Evolutionary conservation across 805 yeast species (phyloP).

Genomic region (Pichia pseudocactophila): DNA sequence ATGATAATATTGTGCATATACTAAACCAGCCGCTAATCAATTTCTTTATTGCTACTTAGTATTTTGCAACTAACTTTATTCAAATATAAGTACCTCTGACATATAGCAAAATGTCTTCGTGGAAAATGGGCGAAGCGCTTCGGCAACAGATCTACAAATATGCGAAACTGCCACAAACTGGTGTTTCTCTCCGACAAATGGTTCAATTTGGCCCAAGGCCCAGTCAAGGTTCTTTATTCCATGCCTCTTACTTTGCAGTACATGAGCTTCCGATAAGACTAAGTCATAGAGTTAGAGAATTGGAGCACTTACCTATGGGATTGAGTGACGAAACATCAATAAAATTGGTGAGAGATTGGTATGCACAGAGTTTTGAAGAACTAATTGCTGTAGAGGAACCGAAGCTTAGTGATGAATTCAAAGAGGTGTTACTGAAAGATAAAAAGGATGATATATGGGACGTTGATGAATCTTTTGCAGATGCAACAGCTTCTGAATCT

Average conservation of each 20-base stretch:
- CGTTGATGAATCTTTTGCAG: neutral
- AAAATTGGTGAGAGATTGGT: constrained; percentile 74
- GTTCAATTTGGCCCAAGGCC: constrained; percentile 83
- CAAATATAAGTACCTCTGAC: too few species aligned
- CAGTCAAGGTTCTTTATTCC: constrained; percentile 65
- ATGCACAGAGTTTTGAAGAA: constrained; percentile 83
- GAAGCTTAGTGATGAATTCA: constrained; percentile 28
- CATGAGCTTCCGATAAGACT: constrained; percentile 82
- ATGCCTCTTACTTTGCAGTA: constrained; percentile 76
- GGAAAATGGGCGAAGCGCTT: constrained; percentile 43
- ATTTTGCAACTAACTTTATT: too few species aligned
- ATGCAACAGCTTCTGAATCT: neutral
- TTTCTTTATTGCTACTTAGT: too few species aligned
- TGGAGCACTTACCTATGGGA: constrained; percentile 72
- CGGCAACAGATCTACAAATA: constrained; percentile 50
- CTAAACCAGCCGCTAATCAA: too few species aligned
- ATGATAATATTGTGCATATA: too few species aligned
- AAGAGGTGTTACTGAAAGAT: constrained; percentile 23
- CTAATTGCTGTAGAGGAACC: constrained; percentile 60
- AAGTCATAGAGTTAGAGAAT: constrained; percentile 77
- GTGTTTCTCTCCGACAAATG: constrained; percentile 80
- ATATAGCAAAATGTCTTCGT: constrained; percentile 16
- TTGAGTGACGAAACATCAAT: constrained; percentile 68
- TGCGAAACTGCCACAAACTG: constrained; percentile 73
- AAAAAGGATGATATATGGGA: constrained; percentile 26